Evolutionary conservation across 139 green algal genomes (phyloP).

Genomic region (Chlorella sp.): DNA sequence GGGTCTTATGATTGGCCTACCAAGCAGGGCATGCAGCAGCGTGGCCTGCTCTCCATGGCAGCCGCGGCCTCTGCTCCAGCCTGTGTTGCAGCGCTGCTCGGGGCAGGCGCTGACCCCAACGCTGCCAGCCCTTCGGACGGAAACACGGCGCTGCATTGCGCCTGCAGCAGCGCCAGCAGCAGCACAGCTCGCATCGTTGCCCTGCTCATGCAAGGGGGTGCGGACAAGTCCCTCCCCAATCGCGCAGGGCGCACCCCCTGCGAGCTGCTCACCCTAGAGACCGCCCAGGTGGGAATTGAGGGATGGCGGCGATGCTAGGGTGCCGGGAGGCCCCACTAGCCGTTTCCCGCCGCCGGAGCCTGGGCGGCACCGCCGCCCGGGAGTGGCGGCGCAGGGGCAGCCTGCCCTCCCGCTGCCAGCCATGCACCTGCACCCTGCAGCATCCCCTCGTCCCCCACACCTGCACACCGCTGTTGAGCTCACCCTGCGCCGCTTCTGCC

Average conservation of each 20-base stretch:
- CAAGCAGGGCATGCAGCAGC: neutral
- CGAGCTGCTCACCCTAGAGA: conserved; percentile 25
- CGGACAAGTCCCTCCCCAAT: neutral
- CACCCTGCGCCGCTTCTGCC: neutral
- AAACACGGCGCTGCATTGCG: conserved; percentile 25
- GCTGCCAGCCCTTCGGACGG: neutral
- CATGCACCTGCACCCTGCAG: neutral
- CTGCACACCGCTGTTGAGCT: neutral
- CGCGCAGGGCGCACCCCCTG: neutral
- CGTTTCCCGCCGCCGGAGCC: neutral
- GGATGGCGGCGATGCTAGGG: neutral
- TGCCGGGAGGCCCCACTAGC: neutral
- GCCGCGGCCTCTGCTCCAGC: neutral
- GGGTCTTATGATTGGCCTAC: neutral
- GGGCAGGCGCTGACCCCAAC: neutral
- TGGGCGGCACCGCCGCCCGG: neutral
- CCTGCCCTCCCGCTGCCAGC: neutral
- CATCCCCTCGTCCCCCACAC: neutral
- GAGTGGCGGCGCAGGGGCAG: neutral
- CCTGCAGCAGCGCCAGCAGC: conserved; percentile 20
- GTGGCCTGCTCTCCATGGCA: conserved; percentile 11
- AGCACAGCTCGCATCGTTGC: conserved; percentile 16
- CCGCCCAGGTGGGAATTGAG: conserved; percentile 6
- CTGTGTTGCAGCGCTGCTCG: conserved; percentile 3
- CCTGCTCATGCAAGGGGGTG: conserved; percentile 13